phyloP scores from a whole-genome alignment of 345 rosid species.

The Arabis alpina region DNA sequence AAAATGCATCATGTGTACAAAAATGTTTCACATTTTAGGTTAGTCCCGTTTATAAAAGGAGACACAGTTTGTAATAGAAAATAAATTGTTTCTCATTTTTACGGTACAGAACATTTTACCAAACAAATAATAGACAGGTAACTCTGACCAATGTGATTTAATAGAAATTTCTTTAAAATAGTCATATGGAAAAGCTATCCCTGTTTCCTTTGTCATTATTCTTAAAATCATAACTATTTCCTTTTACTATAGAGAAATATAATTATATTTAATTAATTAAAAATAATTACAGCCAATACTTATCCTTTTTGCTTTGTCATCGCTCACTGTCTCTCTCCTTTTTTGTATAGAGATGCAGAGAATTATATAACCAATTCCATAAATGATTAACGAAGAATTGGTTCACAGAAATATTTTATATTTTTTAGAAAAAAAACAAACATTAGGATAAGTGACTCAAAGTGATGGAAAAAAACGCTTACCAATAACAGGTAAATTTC shows the following conservation, averaged over 20 bases:
- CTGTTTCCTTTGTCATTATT: not conserved
- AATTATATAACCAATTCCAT: not conserved
- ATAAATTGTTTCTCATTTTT: too few species aligned
- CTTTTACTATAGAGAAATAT: not conserved
- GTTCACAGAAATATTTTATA: not conserved
- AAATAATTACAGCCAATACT: conserved; percentile 6
- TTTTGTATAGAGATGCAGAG: not conserved
- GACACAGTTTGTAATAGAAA: too few species aligned
- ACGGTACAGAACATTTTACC: not conserved
- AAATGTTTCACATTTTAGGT: too few species aligned
- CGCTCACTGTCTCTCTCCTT: not conserved
- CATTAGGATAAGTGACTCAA: not conserved
- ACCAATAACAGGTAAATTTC: conserved; percentile 59
- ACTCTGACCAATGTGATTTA: not conserved
- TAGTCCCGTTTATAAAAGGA: too few species aligned
- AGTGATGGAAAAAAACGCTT: conserved; percentile 4
- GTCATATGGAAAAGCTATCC: not conserved
- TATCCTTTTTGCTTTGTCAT: conserved; percentile 1
- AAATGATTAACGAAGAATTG: not conserved
- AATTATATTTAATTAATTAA: not conserved
- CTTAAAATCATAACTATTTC: not conserved
- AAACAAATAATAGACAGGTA: not conserved
- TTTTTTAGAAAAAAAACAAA: not conserved
- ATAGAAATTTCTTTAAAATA: not conserved
- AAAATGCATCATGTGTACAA: not conserved